These are phyloP conservation scores for Apiotrichum siamense DNA, from an alignment of 1,284 basidiomycete genomes.

Conservation along the genomic window DNA sequence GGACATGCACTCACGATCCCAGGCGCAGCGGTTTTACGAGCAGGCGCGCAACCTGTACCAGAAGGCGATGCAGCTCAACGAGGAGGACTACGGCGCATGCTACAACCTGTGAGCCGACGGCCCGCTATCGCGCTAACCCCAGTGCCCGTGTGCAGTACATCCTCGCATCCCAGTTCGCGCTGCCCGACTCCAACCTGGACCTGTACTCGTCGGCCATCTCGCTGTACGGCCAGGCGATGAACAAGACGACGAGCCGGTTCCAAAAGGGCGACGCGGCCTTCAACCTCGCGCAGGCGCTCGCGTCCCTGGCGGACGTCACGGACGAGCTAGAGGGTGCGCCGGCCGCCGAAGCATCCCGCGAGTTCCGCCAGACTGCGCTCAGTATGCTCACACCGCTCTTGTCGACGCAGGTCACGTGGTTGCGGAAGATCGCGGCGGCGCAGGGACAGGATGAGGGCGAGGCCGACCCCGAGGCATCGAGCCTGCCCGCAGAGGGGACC, in stretches of 20 bases:
- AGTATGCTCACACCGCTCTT: constrained; percentile 32
- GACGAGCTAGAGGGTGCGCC: constrained; percentile 33
- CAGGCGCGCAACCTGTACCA: constrained; percentile 43
- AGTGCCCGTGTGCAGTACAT: constrained; percentile 45
- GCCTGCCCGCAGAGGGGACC: constrained; percentile 9
- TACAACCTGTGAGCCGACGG: constrained; percentile 43
- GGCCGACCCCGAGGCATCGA: constrained; percentile 12
- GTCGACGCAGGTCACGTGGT: constrained; percentile 31
- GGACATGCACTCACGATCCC: constrained; percentile 4
- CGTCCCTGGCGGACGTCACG: constrained; percentile 33
- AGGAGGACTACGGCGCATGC: constrained; percentile 38
- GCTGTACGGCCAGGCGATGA: constrained; percentile 32
- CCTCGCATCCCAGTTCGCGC: constrained; percentile 39
- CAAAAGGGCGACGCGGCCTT: constrained; percentile 42
- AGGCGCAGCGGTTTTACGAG: constrained; percentile 46
- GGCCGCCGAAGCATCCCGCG: constrained; percentile 18
- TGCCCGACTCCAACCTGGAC: constrained; percentile 33
- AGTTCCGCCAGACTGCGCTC: constrained; percentile 29
- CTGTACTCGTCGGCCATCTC: constrained; percentile 24
- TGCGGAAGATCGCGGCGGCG: constrained; percentile 8
- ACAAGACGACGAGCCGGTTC: constrained; percentile 21
- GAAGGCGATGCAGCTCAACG: constrained; percentile 31
- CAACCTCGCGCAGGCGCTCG: constrained; percentile 40
- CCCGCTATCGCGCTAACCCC: not conserved
- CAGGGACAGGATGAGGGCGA: constrained; percentile 1